These are phyloP conservation scores for Trypanosoma cruzi DNA, from an alignment of 208 protist genomes.

Conservation along the genomic window DNA sequence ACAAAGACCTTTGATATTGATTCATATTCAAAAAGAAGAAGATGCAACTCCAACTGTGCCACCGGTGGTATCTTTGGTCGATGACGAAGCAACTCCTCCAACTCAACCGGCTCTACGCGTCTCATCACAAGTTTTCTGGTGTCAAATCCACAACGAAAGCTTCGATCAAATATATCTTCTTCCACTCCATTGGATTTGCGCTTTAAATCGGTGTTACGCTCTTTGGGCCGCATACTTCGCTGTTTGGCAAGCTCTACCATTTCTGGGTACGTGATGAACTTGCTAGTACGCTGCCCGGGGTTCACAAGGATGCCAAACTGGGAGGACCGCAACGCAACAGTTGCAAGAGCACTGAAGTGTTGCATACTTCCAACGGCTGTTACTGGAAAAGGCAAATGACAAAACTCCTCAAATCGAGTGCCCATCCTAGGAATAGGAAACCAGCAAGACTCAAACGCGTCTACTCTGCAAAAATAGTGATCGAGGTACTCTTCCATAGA, in stretches of 20 bases:
- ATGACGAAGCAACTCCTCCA: conserved; percentile 37
- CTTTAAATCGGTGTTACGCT: conserved; percentile 38
- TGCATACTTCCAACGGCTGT: conserved; percentile 68
- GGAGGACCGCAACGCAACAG: conserved; percentile 47
- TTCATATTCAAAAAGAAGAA: conserved; percentile 70
- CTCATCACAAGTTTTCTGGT: conserved; percentile 70
- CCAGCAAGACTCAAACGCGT: conserved; percentile 83
- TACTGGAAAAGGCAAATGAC: conserved; percentile 79
- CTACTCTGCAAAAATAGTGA: conserved; percentile 70
- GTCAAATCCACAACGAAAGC: conserved; percentile 64
- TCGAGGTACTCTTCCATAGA: conserved; percentile 90
- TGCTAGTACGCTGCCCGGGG: conserved; percentile 79
- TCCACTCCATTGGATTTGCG: conserved; percentile 18
- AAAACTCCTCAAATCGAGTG: conserved; percentile 78
- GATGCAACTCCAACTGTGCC: conserved; percentile 84
- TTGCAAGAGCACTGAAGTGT: conserved; percentile 74
- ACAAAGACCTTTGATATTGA: conserved; percentile 73
- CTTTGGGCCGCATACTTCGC: conserved; percentile 37
- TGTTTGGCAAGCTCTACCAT: conserved; percentile 75
- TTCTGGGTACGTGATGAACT: conserved; percentile 91
- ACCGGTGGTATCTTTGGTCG: conserved; percentile 65
- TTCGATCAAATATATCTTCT: conserved; percentile 54
- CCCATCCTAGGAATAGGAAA: conserved; percentile 86
- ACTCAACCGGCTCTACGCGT: conserved; percentile 63
- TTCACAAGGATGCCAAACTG: conserved; percentile 83